Base-by-base conservation (phyloP, 257 asterid species). In the Craterostigma plantagineum region DNA sequence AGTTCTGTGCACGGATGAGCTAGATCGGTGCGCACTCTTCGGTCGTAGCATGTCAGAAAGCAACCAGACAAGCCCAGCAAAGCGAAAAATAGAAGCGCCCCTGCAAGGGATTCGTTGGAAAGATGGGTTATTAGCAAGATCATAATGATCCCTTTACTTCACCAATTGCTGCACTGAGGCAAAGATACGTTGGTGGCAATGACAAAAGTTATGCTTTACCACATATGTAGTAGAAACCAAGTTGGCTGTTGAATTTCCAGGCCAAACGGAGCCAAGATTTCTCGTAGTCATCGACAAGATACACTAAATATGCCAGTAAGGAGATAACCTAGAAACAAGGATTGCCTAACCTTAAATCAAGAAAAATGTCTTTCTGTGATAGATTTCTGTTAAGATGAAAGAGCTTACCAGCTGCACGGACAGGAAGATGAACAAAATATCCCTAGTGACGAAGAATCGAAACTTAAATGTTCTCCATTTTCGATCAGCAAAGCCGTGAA, bases 1-100 rank as follows among this genome's bases (percentile, higher is more conserved):
- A 87, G 56, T 58, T 87, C 95, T 48, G 95, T 68, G 58, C 98
- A 87, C 43, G 98, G 98, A 66, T 87, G 98, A 57, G 98, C 93
- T 46, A 87, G 69, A 70, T 87, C 95, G 38, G 64, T 87, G 51
- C 95, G 90, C 65, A 87, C 95, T 72, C 95, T 66, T 66, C 98
- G 68, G 64, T 87, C 98, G 53, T 82, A 87, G 57, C 95, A 87
- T 38, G 98, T 87, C 42, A 87, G 76, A 55, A 82, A 76, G 76
- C 98, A 87, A 30, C 98, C 98, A 30, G 92, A 79, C 57, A 87
- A 56, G 51, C 98, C 98, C 51, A 87, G 72, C 56, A 87, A 66
- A 42, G 98, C 91, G 42, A 87, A 87, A 65, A 87, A 87, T 41
- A 81, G 49, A 42, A 87, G 61, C 13, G 95, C 98, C 52, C 98